Evolutionary conservation across 164 flowering plant species (phyloP), one percentile per base, ranked within the genome.

Genomic region (Magnolia sinica): DNA sequence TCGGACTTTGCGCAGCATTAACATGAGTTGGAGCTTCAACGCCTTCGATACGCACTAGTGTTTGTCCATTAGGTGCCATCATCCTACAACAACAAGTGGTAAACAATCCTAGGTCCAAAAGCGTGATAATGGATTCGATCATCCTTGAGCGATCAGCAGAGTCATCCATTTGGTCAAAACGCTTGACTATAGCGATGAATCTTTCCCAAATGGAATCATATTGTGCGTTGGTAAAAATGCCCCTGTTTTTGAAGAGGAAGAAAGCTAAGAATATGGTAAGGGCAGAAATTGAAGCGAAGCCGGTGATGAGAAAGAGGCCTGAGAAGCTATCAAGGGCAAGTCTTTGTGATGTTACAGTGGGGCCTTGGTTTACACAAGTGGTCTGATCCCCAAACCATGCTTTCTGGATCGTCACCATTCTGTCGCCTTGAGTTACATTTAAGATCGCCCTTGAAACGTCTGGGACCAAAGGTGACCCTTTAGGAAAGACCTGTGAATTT

Each of bases 381-480:
- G 23, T 7, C 24, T 73, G 66, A 19, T 19, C 9, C 49, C 75
- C 27, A 7, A 64, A 64, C 67, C 67, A 52, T 45, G 24, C 22
- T 20, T 19, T 14, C 71, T 86, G 84, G 4, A 86, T 77, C 10
- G n/a, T n/a, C 16, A 19, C 67, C 80, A 87, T 86, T 68, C 45
- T 20, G 9, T 74, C 73, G 8, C 77, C 81, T 70, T 82, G 82
- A 0, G 82, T 82, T 59, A 88, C 79, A 0, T 78, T 84, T 18
- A 82, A 50, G 11, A 87, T 71, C 37, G 85, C 87, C 68, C 79
- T 79, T 3, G 89, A 87, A 45, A 88, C 55, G 68, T 86, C 83
- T 0, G 82, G 69, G 1, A 82, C 86, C 29, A 87, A 76, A 2
- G 85, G 84, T 7, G 88, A 84, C 8, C 84, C 83, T 50, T 27